phyloP scores from a whole-genome alignment of 495 filamentous ascomycete species.

The Lophiostoma macrostomum region DNA sequence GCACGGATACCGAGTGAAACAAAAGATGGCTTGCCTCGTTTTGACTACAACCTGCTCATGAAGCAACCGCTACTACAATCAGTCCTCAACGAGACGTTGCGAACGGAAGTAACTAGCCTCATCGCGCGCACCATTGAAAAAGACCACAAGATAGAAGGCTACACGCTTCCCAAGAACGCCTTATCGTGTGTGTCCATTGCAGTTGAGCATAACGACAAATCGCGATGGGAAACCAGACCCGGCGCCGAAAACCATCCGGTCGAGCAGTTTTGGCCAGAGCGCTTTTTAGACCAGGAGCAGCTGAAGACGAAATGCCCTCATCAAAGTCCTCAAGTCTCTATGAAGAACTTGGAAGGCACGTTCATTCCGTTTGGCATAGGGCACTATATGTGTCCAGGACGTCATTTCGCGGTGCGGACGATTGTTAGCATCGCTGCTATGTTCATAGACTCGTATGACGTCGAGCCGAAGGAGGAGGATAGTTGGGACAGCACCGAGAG shows the following conservation, averaged over 20 bases:
- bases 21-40: not conserved
- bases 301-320: not conserved
- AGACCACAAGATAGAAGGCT: not conserved
- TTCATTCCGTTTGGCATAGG: conserved; percentile 4
- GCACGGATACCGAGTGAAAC: not conserved
- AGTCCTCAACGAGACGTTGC: not conserved
- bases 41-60: not conserved
- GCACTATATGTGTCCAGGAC: not conserved
- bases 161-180: not conserved
- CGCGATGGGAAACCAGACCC: not conserved
- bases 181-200: not conserved
- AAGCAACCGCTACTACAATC: conserved; percentile 2
- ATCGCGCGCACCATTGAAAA: not conserved
- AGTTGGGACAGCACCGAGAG: not conserved
- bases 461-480: not conserved
- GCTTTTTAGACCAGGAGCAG: not conserved
- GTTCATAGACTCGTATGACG: not conserved
- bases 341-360: not conserved
- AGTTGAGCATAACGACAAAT: not conserved
- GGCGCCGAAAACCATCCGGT: not conserved
- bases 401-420: not conserved
- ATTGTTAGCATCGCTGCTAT: not conserved
- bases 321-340: not conserved
- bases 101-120: not conserved
- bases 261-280: conserved; percentile 2